A percentile compares a stretch with the other conserved stretches of the same genome.
phyloP scores from a whole-genome alignment of 164 flowering plant species.

The Vitis riparia region DNA sequence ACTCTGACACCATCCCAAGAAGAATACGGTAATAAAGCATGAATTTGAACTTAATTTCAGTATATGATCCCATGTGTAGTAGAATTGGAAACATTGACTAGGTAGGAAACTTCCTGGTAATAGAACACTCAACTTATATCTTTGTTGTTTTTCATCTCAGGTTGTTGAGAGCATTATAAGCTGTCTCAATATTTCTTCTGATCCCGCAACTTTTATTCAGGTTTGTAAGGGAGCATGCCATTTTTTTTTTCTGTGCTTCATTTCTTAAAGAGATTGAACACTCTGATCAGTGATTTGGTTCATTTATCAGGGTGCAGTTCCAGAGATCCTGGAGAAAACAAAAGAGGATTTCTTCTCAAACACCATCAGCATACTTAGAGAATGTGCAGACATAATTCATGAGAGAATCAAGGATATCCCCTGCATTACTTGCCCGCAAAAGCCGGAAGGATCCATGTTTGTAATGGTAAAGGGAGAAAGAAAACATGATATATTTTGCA shows the following conservation, averaged over 20 bases:
- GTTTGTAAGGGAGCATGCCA: conserved; percentile 14
- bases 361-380: conserved; percentile 21
- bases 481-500: background rate
- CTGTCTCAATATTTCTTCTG: conserved; percentile 15
- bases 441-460: conserved; percentile 55
- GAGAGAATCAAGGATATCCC: conserved; percentile 37
- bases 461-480: conserved; percentile 31
- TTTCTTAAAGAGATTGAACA: background rate
- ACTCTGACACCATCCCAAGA: too few relatives aligned
- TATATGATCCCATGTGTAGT: too few relatives aligned
- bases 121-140: background rate
- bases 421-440: conserved; percentile 45
- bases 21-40: too few relatives aligned
- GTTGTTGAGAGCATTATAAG: conserved; percentile 25
- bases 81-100: too few relatives aligned
- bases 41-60: too few relatives aligned
- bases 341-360: conserved; percentile 28
- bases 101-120: too few relatives aligned
- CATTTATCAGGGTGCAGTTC: conserved; percentile 42
- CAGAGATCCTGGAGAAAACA: conserved; percentile 42
- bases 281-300: background rate
- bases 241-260: too few relatives aligned
- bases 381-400: conserved; percentile 33
- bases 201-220: conserved; percentile 48
- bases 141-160: conserved; percentile 19